A percentile compares a stretch with the other conserved stretches of the same genome.
These are phyloP conservation scores for Fusarium sp. DNA, from an alignment of 2,329 filamentous ascomycete species.

Conservation along the genomic window DNA sequence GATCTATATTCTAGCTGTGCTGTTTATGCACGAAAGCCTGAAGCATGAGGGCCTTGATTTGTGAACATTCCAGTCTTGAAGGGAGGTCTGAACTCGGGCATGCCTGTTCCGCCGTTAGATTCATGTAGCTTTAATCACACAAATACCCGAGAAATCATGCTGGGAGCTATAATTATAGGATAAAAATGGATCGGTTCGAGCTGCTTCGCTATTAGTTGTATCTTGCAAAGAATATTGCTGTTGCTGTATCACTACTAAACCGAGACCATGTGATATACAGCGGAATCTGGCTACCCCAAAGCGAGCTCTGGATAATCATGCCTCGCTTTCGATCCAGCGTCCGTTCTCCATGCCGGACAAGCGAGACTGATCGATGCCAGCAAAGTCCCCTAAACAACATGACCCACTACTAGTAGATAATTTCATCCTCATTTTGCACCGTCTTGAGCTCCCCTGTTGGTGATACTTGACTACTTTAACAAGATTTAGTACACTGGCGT, in stretches of 20 bases:
- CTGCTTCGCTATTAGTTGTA: no score
- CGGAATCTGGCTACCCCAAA: background rate
- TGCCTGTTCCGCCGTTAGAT: no score
- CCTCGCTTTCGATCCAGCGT: background rate
- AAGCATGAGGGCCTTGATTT: background rate
- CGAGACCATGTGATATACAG: background rate
- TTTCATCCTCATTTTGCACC: background rate
- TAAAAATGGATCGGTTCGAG: no score
- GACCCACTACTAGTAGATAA: background rate
- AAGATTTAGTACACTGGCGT: background rate
- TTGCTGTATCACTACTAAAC: background rate
- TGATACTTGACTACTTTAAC: background rate
- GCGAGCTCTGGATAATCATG: background rate
- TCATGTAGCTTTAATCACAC: no score
- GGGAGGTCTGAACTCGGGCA: no score
- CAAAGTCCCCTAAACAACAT: background rate
- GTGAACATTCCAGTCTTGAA: background rate
- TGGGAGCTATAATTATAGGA: no score
- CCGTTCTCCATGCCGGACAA: background rate
- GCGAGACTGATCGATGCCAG: background rate
- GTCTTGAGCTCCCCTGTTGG: background rate
- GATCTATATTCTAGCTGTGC: conserved; percentile 17
- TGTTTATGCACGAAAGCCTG: conserved; percentile 30
- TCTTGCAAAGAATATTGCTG: no score
- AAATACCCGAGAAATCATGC: no score